Evolutionary conservation across 805 yeast genomes (phyloP), one percentile per base, ranked within the genome.

Genomic region (Candida caryicola): DNA sequence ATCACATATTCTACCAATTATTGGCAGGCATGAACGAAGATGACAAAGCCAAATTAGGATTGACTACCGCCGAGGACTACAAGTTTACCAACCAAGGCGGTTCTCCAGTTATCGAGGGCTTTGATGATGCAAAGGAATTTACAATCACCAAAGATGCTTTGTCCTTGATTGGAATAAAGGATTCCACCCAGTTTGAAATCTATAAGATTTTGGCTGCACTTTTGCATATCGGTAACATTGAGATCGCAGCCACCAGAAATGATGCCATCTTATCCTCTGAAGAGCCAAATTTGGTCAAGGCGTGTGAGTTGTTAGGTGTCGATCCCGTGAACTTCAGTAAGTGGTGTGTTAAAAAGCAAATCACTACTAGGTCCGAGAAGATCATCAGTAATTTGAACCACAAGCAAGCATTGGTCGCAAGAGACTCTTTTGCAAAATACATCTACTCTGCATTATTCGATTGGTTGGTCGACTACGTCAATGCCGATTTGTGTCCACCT

Each of bases 381-480:
- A 90, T 91, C 56, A 80, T 82, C 33, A 21, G 95, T 17, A 88
- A 85, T 57, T 72, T 91, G 55, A 86, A 76, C 52, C 84, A 79
- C 58, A 79, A 79, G 51, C 95, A 90, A 58, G 95, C 98, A 6
- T 52, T 79, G 17, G 96, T 90, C 21, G 91, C 96, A 10, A 80
- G 96, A 56, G 98, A 91, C 64, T 93, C 99, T n/a, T 95, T 91
- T 37, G 88, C 98, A 34, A 91, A 91, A 61, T 91, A 83, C 60
- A 83, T 93, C 35, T 91, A 93, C 65, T 81, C 97, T 2, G 85
- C 95, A 2, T 66, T 93, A 44, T 91, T 91, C 51, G 98, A 91
- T 57, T 91, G 99, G 99, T 76, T 91, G 43, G 98, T 90, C 17
- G 81, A 76, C 34, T 81, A 81, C 49, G 85, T 89, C 47, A 91